A percentile compares a stretch with the other conserved stretches of the same genome.
Evolutionary conservation across 805 yeast species (phyloP).

Genomic region (Yamadazyma ubonensis): DNA sequence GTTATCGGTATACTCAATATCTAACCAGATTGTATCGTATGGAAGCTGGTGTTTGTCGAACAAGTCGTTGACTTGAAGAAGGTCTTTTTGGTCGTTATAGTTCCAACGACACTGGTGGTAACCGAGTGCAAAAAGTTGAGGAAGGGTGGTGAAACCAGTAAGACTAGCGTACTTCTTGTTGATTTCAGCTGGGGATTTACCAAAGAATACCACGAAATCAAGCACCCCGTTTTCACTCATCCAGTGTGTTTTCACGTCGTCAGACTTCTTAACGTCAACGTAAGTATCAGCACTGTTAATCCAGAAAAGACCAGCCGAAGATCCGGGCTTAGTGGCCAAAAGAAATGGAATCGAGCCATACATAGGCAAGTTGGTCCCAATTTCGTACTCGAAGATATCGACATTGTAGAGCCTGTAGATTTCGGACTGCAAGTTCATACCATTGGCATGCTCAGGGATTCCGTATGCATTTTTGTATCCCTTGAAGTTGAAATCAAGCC

Average conservation of each 20-base stretch:
- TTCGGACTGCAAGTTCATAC: slow-evolving; percentile 69
- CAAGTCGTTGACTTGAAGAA: slow-evolving; percentile 61
- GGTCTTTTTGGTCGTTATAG: slow-evolving; percentile 85
- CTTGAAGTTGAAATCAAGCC: slow-evolving; percentile 66
- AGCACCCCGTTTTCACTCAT: slow-evolving; percentile 86
- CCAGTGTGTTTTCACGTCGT: slow-evolving; percentile 71
- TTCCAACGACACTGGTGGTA: slow-evolving; percentile 99
- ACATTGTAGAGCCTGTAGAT: slow-evolving; percentile 82
- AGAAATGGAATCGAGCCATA: slow-evolving; percentile 93
- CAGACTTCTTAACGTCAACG: slow-evolving; percentile 59
- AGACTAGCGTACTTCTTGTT: slow-evolving; percentile 60
- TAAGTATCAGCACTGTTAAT: slow-evolving; percentile 90
- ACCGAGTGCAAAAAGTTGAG: slow-evolving; percentile 77
- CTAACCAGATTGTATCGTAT: slow-evolving; percentile 91
- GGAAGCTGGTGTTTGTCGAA: slow-evolving; percentile 80
- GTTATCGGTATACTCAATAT: slow-evolving; percentile 84
- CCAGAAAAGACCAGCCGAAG: slow-evolving; percentile 84
- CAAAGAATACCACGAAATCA: slow-evolving; percentile 71
- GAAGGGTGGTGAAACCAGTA: slow-evolving; percentile 73
- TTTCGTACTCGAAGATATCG: slow-evolving; percentile 92
- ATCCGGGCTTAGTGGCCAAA: slow-evolving; percentile 59
- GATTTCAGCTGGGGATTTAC: slow-evolving; percentile 54
- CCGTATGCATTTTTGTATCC: slow-evolving; percentile 74
- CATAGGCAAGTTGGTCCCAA: slow-evolving; percentile 82
- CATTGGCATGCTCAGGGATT: slow-evolving; percentile 95